phyloP scores from a whole-genome alignment of 495 filamentous ascomycete genomes.

The Aspergillus olivimuriae region DNA sequence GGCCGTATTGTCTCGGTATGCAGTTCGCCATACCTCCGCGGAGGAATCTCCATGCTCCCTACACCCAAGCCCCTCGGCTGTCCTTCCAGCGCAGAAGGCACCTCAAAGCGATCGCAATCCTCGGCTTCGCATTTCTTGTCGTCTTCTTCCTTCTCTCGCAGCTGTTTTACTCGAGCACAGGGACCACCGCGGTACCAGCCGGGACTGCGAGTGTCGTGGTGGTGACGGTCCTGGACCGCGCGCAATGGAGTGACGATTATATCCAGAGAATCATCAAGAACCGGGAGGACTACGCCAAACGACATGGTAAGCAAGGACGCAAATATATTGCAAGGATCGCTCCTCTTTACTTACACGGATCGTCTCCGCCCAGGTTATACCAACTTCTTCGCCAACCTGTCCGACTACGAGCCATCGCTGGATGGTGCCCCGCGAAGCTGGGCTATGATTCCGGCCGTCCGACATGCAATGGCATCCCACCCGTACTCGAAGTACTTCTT shows the following conservation, averaged over 20 bases:
- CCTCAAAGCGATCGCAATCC: conserved; percentile 54
- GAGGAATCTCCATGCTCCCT: conserved; percentile 64
- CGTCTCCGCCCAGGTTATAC: conserved; percentile 76
- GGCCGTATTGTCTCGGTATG: conserved; percentile 46
- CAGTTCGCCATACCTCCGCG: conserved; percentile 87
- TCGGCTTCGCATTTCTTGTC: conserved; percentile 48
- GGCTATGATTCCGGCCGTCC: conserved; percentile 76
- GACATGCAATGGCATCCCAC: conserved; percentile 78
- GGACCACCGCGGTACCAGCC: conserved; percentile 40
- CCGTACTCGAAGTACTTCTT: conserved; percentile 75
- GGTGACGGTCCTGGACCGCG: conserved; percentile 74
- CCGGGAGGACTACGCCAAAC: conserved; percentile 74
- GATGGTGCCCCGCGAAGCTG: conserved; percentile 63
- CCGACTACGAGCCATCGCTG: conserved; percentile 61
- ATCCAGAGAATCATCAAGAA: conserved; percentile 71
- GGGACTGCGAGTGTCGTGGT: conserved; percentile 78
- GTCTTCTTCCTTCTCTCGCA: conserved; percentile 59
- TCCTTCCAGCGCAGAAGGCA: conserved; percentile 60
- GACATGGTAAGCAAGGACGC: conserved; percentile 62
- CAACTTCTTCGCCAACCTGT: conserved; percentile 69
- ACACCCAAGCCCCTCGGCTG: conserved; percentile 53
- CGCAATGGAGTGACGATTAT: conserved; percentile 53
- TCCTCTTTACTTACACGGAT: too few relatives aligned
- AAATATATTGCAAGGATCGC: too few relatives aligned
- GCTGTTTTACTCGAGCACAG: conserved; percentile 34